Evolutionary conservation across 331 rosid species (phyloP).

Genomic region (Quercus phellos): DNA sequence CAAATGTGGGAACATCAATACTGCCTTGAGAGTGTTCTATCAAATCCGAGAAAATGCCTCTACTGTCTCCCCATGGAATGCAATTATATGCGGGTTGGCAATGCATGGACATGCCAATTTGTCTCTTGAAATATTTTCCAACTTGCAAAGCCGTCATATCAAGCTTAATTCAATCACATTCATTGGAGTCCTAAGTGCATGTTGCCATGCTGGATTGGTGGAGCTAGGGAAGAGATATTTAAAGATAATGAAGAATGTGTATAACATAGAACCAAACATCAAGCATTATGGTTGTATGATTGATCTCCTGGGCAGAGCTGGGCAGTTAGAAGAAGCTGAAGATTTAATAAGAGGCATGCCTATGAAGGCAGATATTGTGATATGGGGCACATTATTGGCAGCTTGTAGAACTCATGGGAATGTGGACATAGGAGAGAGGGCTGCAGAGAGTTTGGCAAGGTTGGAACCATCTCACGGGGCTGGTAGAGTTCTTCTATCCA

Average conservation of each 20-base stretch:
- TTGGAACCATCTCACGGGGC: constrained; percentile 77
- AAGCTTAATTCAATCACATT: constrained; percentile 78
- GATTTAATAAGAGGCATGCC: constrained; percentile 67
- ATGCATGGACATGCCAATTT: constrained; percentile 69
- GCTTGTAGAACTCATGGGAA: constrained; percentile 81
- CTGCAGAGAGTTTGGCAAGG: constrained; percentile 55
- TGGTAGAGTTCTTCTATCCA: constrained; percentile 67
- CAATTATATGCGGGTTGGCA: constrained; percentile 81
- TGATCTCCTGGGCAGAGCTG: constrained; percentile 90
- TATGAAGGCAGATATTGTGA: constrained; percentile 68
- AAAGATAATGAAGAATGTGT: constrained; percentile 58
- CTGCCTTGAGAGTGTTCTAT: constrained; percentile 60
- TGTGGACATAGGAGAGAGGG: constrained; percentile 70
- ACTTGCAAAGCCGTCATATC: constrained; percentile 49
- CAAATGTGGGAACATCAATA: constrained; percentile 73
- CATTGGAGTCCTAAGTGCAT: constrained; percentile 77
- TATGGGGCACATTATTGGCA: constrained; percentile 90
- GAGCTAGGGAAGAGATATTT: constrained; percentile 66
- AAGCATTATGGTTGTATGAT: constrained; percentile 94
- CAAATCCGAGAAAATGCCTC: constrained; percentile 41
- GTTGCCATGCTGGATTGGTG: constrained; percentile 87
- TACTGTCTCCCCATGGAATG: constrained; percentile 85
- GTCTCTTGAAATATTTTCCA: constrained; percentile 62
- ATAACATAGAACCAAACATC: constrained; percentile 66
- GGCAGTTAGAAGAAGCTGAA: constrained; percentile 73